Conservation (phyloP, 305 asterid genomes). For the Solanum hybrid region DNA sequence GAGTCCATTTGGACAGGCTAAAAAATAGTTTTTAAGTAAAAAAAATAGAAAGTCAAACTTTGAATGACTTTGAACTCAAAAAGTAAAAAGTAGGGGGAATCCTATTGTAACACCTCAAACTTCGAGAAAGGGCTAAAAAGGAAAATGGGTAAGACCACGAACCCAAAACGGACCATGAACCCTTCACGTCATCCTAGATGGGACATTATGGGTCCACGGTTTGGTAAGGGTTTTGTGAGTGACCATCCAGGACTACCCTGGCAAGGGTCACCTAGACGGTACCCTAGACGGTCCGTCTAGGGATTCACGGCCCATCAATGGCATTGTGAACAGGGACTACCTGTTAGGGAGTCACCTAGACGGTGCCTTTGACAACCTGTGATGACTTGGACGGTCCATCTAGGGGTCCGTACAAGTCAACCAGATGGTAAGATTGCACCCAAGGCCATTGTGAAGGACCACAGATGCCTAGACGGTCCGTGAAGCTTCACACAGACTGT, state of each 20-base stretch:
- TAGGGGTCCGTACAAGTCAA: neutral
- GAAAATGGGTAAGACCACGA: neutral
- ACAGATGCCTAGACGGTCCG: no score
- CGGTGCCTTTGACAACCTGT: neutral
- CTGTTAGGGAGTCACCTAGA: neutral
- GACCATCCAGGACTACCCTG: neutral
- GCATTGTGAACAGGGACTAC: neutral
- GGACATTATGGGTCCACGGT: neutral
- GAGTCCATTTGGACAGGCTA: no score
- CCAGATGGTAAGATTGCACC: neutral
- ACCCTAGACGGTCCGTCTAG: neutral
- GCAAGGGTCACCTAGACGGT: neutral
- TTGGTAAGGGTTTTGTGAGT: neutral
- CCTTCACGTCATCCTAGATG: neutral
- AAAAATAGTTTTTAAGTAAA: no score
- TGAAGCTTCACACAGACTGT: neutral
- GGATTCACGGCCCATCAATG: neutral
- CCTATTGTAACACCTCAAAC: neutral
- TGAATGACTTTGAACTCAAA: no score
- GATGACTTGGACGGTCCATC: neutral
- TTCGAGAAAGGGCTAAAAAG: neutral
- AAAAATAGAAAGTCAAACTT: no score
- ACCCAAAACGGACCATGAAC: neutral
- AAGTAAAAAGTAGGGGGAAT: neutral
- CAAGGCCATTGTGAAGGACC: neutral